phyloP scores from a whole-genome alignment of 2,329 filamentous ascomycete genomes.

The Podosphaera xanthii region DNA sequence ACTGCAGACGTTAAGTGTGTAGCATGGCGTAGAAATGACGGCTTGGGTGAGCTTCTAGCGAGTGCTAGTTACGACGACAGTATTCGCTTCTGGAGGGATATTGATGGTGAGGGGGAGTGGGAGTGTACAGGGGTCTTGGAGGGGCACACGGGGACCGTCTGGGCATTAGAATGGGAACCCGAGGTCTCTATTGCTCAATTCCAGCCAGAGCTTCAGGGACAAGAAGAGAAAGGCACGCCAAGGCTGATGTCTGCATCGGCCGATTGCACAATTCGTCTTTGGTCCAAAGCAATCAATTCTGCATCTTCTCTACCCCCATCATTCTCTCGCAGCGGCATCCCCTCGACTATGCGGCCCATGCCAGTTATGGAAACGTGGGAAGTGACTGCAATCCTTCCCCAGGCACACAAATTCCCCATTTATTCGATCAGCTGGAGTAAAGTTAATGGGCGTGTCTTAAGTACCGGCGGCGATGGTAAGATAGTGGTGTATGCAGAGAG shows the following conservation, averaged over 20 bases:
- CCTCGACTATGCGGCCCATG: constrained; percentile 66
- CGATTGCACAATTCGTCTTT: constrained; percentile 58
- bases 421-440: constrained; percentile 75
- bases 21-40: constrained; percentile 58
- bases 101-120: constrained; percentile 5
- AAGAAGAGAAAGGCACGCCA: constrained; percentile 9
- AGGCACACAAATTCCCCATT: constrained; percentile 54
- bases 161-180: constrained; percentile 57
- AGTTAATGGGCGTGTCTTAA: constrained; percentile 56
- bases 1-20: constrained; percentile 89
- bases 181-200: constrained; percentile 11
- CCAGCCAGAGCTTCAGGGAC: constrained; percentile 4
- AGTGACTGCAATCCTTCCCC: constrained; percentile 53
- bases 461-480: constrained; percentile 66
- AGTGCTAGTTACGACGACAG: constrained; percentile 90
- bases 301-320: constrained; percentile 13
- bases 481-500: constrained; percentile 57
- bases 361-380: constrained; percentile 63
- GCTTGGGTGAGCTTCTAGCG: constrained; percentile 50
- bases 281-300: constrained; percentile 30
- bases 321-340: constrained; percentile 32
- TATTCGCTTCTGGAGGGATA: constrained; percentile 45
- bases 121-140: constrained; percentile 38
- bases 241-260: constrained; percentile 68
- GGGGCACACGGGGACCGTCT: constrained; percentile 70